phyloP scores from a whole-genome alignment of 2,329 filamentous ascomycete genomes.

The Colletotrichum sp. region DNA sequence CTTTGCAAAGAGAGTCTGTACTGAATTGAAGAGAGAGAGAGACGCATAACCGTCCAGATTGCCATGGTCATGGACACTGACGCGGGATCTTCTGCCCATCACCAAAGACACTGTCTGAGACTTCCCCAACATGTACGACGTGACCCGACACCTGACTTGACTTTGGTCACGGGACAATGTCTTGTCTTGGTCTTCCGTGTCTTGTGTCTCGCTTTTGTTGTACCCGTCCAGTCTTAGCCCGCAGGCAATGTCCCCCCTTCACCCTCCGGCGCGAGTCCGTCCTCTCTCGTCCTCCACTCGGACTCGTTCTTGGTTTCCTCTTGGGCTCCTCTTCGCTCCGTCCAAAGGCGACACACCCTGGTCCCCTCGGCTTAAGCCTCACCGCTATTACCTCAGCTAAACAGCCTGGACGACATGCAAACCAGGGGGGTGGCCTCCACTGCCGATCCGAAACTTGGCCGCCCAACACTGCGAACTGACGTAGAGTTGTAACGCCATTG shows the following conservation, averaged over 20 bases:
- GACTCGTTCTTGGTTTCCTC: not conserved
- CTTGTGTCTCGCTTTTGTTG: not conserved
- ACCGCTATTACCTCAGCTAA: conserved; percentile 11
- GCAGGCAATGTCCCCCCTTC: not conserved
- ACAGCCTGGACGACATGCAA: not conserved
- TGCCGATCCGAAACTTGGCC: conserved; percentile 6
- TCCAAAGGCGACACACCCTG: not conserved
- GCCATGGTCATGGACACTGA: not conserved
- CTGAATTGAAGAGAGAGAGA: not conserved
- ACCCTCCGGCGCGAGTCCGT: not conserved
- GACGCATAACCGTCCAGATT: not conserved
- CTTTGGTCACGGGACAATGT: not conserved
- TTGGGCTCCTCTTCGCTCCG: not conserved
- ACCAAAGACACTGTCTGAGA: not conserved
- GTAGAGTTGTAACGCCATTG: conserved; percentile 1
- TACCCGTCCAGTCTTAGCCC: not conserved
- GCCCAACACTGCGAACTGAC: not conserved
- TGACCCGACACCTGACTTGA: not conserved
- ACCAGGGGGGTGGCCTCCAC: not conserved
- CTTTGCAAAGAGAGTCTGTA: not conserved
- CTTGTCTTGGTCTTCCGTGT: not conserved
- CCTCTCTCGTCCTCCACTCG: not conserved
- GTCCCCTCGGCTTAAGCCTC: not conserved
- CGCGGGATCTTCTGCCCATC: not conserved
- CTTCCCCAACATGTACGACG: not conserved